phyloP scores from a whole-genome alignment of 495 filamentous ascomycete genomes.

The Talaromyces adpressus region DNA sequence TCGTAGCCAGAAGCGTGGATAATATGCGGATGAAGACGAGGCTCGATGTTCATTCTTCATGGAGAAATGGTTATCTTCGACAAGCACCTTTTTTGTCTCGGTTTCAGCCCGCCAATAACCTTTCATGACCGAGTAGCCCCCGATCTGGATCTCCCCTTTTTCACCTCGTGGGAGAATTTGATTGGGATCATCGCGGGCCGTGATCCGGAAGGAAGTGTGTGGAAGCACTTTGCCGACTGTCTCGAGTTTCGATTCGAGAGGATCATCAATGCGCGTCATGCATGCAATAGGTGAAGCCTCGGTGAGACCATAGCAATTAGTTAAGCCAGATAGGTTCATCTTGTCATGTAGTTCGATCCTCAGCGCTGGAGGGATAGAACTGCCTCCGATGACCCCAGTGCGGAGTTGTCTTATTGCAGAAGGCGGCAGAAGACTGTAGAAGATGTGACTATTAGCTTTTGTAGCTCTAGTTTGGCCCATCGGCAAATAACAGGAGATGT shows the following conservation, averaged over 20 bases:
- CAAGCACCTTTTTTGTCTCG: background rate
- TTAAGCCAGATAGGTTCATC: slow-evolving; percentile 66
- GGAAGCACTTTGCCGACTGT: slow-evolving; percentile 65
- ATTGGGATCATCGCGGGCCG: slow-evolving; percentile 28
- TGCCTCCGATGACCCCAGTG: slow-evolving; percentile 51
- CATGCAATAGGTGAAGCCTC: slow-evolving; percentile 45
- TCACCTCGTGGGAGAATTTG: slow-evolving; percentile 38
- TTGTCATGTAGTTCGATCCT: slow-evolving; percentile 22
- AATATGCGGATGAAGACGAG: too few species aligned
- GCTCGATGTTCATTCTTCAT: too few species aligned
- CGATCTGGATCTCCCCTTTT: slow-evolving; percentile 66
- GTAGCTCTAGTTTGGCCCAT: too few species aligned
- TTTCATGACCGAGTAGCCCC: slow-evolving; percentile 73
- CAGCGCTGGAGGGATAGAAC: background rate
- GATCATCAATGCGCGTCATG: slow-evolving; percentile 67
- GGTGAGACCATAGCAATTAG: slow-evolving; percentile 37
- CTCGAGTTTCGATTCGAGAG: slow-evolving; percentile 54
- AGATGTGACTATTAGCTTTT: too few species aligned
- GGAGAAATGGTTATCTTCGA: too few species aligned
- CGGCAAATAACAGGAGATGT: too few species aligned
- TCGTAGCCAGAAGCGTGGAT: background rate
- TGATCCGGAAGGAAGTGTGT: slow-evolving; percentile 67
- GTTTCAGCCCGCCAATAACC: slow-evolving; percentile 69
- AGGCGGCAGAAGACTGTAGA: too few species aligned
- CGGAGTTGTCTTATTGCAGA: slow-evolving; percentile 39